phyloP scores from a whole-genome alignment of 192 early-diverging fungal species.

The Linnemannia elongata region DNA sequence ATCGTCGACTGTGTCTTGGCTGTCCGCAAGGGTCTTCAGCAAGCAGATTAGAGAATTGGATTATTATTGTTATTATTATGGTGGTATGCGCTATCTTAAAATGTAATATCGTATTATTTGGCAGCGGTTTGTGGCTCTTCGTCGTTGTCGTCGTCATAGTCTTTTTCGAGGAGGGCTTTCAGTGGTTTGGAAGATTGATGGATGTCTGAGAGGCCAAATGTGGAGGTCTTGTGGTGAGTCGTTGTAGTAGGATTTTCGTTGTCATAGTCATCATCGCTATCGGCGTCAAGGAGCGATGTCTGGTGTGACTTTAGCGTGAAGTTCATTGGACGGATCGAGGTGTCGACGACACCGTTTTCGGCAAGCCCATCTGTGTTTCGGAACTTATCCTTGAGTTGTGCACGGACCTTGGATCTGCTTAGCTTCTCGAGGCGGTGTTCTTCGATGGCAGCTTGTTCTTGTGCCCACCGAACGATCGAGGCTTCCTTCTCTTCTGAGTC shows the following conservation, averaged over 20 bases:
- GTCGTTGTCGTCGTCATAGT: neutral
- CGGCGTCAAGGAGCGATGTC: neutral
- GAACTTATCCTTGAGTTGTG: neutral
- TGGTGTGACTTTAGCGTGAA: neutral
- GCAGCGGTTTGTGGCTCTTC: neutral
- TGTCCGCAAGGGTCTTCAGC: constrained; percentile 62
- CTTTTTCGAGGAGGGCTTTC: neutral
- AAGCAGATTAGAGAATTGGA: constrained; percentile 8
- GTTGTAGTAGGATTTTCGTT: neutral
- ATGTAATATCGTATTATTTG: neutral
- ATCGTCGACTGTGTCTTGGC: constrained; percentile 81
- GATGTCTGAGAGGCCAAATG: neutral
- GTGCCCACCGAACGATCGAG: constrained; percentile 22
- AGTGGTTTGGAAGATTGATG: neutral
- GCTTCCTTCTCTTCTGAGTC: neutral
- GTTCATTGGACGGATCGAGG: neutral
- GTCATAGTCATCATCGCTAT: too few relatives aligned
- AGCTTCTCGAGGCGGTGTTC: constrained; percentile 17
- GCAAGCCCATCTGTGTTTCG: neutral
- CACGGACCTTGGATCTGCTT: neutral
- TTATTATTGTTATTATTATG: too few relatives aligned
- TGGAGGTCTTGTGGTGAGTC: neutral
- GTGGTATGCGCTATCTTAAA: neutral
- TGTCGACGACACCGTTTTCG: neutral
- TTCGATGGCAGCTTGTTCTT: constrained; percentile 36